Evolutionary conservation across 176 grass and related monocot genomes (phyloP).

Genomic region (Typha latifolia): DNA sequence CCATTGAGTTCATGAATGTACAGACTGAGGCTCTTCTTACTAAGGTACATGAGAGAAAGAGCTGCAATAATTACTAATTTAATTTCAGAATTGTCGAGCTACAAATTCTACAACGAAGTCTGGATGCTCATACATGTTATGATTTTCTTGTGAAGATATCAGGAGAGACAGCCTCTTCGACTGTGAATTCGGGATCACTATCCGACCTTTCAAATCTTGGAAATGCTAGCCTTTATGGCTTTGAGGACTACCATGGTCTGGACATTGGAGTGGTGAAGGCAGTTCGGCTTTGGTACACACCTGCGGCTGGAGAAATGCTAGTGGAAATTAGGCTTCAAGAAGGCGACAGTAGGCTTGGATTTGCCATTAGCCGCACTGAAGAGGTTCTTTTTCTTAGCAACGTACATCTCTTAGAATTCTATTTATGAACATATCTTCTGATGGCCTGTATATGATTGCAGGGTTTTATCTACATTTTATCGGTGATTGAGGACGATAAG

Average conservation of each 20-base stretch:
- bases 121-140: neutral
- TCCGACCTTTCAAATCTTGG: slow-evolving; percentile 78
- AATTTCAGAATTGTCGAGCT: neutral
- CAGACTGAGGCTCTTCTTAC: slow-evolving; percentile 76
- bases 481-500: slow-evolving; percentile 38
- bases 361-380: slow-evolving; percentile 91
- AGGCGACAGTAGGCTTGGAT: slow-evolving; percentile 68
- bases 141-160: slow-evolving; percentile 45
- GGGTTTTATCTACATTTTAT: slow-evolving; percentile 90
- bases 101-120: neutral
- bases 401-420: no score
- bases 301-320: slow-evolving; percentile 54
- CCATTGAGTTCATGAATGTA: slow-evolving; percentile 49
- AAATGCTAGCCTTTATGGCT: slow-evolving; percentile 88
- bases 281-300: slow-evolving; percentile 71
- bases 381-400: slow-evolving; percentile 32
- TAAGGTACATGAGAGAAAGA: slow-evolving; percentile 38
- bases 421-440: no score
- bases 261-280: slow-evolving; percentile 98
- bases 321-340: slow-evolving; percentile 68
- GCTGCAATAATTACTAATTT: neutral
- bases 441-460: slow-evolving; percentile 6
- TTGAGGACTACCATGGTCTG: slow-evolving; percentile 94
- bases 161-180: slow-evolving; percentile 76
- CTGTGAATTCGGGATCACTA: slow-evolving; percentile 72